Evolutionary conservation across 768 basidiomycete genomes (phyloP), one percentile per base, ranked within the genome.

Genomic region (Mycena floridula): DNA sequence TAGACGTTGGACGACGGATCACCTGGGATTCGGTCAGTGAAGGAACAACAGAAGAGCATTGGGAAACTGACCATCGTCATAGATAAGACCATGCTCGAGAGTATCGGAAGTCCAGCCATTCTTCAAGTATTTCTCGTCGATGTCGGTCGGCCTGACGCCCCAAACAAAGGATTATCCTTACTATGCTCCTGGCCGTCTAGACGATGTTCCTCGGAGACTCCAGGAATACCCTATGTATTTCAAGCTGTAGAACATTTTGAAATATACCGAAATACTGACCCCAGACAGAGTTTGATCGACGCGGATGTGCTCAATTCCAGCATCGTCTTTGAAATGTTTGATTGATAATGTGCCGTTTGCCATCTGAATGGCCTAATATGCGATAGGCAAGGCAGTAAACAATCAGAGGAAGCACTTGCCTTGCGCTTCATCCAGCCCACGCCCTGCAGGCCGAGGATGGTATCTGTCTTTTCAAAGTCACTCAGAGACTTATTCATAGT

Each of bases 381-480:
- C n/a, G n/a, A n/a, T n/a, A n/a, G n/a, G n/a, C n/a, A n/a, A n/a
- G n/a, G n/a, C n/a, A n/a, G n/a, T n/a, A n/a, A n/a, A n/a, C n/a
- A n/a, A n/a, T n/a, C n/a, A n/a, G n/a, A n/a, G n/a, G n/a, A n/a
- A n/a, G n/a, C n/a, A n/a, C n/a, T n/a, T n/a, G n/a, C 57, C 46
- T 72, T 80, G 51, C 88, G 77, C 51, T 68, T 83, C 37, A 80
- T 46, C 87, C 87, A 90, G 26, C 80, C 59, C 24, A 89, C 71
- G 40, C 87, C 88, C 58, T 89, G 88, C 3, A 83, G 66, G 25
- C 60, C 57, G 30, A 89, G 77, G 48, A 90, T 81, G 22, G 69
- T 69, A 42, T 88, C 85, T 4, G 72, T 70, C 24, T 57, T 53
- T n/a, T n/a, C n/a, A n/a, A n/a, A n/a, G 52, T 82, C 84, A 28